Base-by-base conservation (phyloP, 345 rosid species). In the Aethionema arabicum region DNA sequence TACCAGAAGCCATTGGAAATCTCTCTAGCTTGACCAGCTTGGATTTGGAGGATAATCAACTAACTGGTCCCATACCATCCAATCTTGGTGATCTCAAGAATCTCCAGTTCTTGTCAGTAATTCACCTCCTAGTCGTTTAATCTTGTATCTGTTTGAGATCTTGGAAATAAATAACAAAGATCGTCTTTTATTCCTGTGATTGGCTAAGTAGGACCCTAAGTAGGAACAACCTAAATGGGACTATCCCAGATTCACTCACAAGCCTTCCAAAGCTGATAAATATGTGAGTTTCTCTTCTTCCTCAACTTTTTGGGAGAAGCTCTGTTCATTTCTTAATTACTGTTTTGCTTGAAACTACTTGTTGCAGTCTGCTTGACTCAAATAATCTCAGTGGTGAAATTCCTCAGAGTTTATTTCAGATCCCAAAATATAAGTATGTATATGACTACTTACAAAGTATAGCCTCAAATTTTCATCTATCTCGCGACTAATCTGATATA, bases 91-190 rank as follows among this genome's bases (percentile, higher is more conserved):
- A 83, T 64, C 97, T 93, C 65, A 78, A 73, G 62, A 83, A 68
- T 68, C 95, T 90, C 60, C 97, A 87, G 66, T 85, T 90, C 78
- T 74, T 93, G 99, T 93, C 72, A 85, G 96, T 72, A 38, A 59
- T 33, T 54, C 56, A 27, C 1, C 58, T 47, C 7, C n/a, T n/a
- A n/a, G n/a, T 9, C 47, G 33, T n/a, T 54, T 57, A 3, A 38
- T 6, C 52, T 61, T 42, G 62, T 51, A 38, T 15, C 63, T 49
- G 44, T 63, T 45, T 27, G 8, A 63, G 49, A 40, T 50, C 32
- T 50, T 4, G 49, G 5, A 4, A 5, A 41, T 32, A 32, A 32
- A 38, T 11, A 30, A 8, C 6, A 52, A 61, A 43, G 39, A 29
- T 13, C 6, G 37, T 21, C 32, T 56, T 56, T 50, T 69, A 41